These are phyloP conservation scores for Mortierella hygrophila DNA, from an alignment of 192 early-diverging fungal genomes.

Conservation along the genomic window DNA sequence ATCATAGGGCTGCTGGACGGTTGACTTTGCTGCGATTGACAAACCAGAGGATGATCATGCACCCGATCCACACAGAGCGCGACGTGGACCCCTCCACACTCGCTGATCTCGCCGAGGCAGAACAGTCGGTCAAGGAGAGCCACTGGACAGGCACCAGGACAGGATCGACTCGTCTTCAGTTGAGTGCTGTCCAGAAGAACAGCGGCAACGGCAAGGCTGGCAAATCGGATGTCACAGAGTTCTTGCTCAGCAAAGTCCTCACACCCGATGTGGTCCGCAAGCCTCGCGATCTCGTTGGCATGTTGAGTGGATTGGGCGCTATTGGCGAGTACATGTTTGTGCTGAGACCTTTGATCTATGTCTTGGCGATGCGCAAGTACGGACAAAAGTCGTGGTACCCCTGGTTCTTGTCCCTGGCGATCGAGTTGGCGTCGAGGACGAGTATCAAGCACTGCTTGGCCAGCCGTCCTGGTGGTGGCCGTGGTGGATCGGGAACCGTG, in stretches of 20 bases:
- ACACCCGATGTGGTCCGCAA: slow-evolving; percentile 75
- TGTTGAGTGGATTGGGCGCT: slow-evolving; percentile 62
- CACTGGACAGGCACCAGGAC: slow-evolving; percentile 60
- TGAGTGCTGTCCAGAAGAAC: slow-evolving; percentile 49
- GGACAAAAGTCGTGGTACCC: slow-evolving; percentile 86
- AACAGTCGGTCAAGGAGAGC: slow-evolving; percentile 36
- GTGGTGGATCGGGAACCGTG: slow-evolving; percentile 58
- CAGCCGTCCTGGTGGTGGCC: slow-evolving; percentile 39
- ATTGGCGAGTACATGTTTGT: slow-evolving; percentile 87
- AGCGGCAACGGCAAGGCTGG: slow-evolving; percentile 22
- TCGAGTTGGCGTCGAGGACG: slow-evolving; percentile 74
- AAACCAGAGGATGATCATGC: slow-evolving; percentile 69
- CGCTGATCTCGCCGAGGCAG: slow-evolving; percentile 29
- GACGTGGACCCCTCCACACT: slow-evolving; percentile 72
- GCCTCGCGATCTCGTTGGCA: slow-evolving; percentile 78
- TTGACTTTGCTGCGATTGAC: slow-evolving; percentile 66
- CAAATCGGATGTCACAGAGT: slow-evolving; percentile 62
- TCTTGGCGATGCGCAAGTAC: slow-evolving; percentile 79
- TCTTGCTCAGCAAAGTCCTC: slow-evolving; percentile 65
- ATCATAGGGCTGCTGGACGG: slow-evolving; percentile 42
- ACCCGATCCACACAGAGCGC: slow-evolving; percentile 71
- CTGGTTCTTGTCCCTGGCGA: slow-evolving; percentile 82
- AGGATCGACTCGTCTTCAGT: slow-evolving; percentile 39
- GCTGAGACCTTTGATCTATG: slow-evolving; percentile 88
- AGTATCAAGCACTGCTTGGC: slow-evolving; percentile 55